Evolutionary conservation across 306 rosid species (phyloP).

Genomic region (Prunus fruticosa): DNA sequence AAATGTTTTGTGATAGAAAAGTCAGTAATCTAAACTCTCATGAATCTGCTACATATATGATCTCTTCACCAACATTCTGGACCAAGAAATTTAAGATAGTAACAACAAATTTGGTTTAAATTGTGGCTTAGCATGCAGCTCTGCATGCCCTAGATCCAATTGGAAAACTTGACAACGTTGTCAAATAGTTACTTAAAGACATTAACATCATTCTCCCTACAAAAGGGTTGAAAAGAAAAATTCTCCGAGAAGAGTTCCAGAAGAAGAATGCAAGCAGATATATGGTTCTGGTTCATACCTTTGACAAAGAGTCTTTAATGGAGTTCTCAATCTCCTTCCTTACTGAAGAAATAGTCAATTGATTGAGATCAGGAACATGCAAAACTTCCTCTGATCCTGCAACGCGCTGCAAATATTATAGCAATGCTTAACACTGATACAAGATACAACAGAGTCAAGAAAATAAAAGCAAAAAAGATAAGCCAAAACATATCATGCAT

Average conservation of each 20-base stretch:
- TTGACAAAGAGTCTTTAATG: conserved; percentile 49
- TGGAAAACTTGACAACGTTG: background rate
- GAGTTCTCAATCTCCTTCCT: conserved; percentile 54
- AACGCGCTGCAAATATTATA: conserved; percentile 46
- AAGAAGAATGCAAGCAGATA: background rate
- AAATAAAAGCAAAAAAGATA: background rate
- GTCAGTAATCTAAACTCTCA: background rate
- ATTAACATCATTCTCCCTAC: background rate
- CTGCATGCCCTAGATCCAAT: background rate
- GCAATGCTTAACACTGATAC: background rate
- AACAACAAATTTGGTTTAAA: background rate
- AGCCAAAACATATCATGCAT: background rate
- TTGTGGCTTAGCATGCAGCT: background rate
- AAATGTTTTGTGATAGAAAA: background rate
- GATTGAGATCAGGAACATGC: conserved; percentile 39
- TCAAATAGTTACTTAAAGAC: background rate
- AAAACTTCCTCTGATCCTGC: conserved; percentile 79
- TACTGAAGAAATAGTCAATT: conserved; percentile 32
- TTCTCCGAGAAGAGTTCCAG: background rate
- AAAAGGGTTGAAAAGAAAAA: background rate
- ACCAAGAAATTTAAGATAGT: too few relatives aligned
- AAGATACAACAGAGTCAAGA: background rate
- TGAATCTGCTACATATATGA: background rate
- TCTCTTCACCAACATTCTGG: too few relatives aligned
- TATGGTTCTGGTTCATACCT: conserved; percentile 29